Evolutionary conservation across 805 yeast genomes (phyloP), one percentile per base, ranked within the genome.

Genomic region (Yamadazyma phyllophila): DNA sequence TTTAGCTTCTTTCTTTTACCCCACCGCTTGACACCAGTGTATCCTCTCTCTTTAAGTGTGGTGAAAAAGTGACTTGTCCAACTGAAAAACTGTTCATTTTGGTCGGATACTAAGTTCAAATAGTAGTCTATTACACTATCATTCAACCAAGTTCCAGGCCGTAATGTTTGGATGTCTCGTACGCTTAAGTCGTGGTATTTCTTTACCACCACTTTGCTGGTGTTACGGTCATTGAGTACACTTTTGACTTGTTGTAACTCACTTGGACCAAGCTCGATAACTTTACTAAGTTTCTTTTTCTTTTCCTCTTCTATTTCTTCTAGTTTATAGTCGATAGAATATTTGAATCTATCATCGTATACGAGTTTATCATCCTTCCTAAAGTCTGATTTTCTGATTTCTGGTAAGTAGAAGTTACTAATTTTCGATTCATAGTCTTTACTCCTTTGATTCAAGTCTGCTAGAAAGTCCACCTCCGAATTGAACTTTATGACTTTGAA

Each of bases 21-120:
- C 66, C 66, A 62, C 27, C 65, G 41, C 13, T 60, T 55, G 10
- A 62, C 67, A 0, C 66, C 88, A 26, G 68, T 67, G 61, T 90
- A 90, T 0, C 98, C 99, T 51, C 79, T 81, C 1, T 68, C 61
- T 34, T 81, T 75, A 36, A 94, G 68, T 1, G 84, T 83, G 0
- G 96, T 75, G 63, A 78, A 91, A 60, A 94, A 94, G 66, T 87
- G 96, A 0, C 98, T 89, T 4, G 94, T 86, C 71, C 92, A 94
- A 2, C 84, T 82, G 57, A 81, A 88, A 1, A 80, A 69, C 2
- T 76, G 49, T 4, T 27, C 16, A 3, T 56, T 44, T 17, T 78
- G 59, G 4, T 73, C 73, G 2, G 79, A 69, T 6, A 83, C 66
- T 53, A 84, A 55, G 36, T 73, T 71, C 57, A 91, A 70, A 60